Evolutionary conservation across 2,329 filamentous ascomycete genomes (phyloP), one percentile per base, ranked within the genome.

Genomic region (Fusarium mundagurra): DNA sequence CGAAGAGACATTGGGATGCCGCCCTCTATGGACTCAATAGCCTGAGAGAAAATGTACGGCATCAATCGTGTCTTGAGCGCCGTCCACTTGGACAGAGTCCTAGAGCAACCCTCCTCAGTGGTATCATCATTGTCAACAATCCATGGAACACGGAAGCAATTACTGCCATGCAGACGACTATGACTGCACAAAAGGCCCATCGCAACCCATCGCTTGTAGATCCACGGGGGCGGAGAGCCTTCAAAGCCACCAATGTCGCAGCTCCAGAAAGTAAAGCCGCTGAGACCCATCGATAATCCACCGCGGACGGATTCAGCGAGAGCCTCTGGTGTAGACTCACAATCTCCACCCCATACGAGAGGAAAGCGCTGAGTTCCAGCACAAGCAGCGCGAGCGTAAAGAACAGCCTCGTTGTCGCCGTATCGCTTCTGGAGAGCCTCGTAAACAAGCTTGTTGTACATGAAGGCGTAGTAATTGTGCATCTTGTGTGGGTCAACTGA

Each of bases 191-290:
- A 83, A 4, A 94, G 85, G 1, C 92, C 92, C 80, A 94, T 93
- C n/a, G 91, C 91, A 11, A 94, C 91, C 92, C 92, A 94, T 55
- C 92, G 89, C 83, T 94, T 94, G 82, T 94, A 94, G 76, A 94
- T 88, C 84, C 90, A 91, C 0, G 89, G 90, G 5, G 86, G 87
- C 8, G 92, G 92, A 8, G 83, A 87, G 6, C 92, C 92, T 78
- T 94, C 92, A 75, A 94, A 93, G 1, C 91, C 92, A 55, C 92
- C 91, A 74, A 93, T 93, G 77, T 93, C 92, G 72, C 89, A 90
- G 39, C 89, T 90, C 91, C 91, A 93, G 82, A 90, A 93, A 18
- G 88, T 87, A 80, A 90, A 92, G 5, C 91, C 91, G 50, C 87
- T 90, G 4, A 93, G 83, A 20, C 90, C 89, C 48, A 93, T 86